phyloP scores from a whole-genome alignment of 179 eudicot genomes.

The Spinacia oleracea region DNA sequence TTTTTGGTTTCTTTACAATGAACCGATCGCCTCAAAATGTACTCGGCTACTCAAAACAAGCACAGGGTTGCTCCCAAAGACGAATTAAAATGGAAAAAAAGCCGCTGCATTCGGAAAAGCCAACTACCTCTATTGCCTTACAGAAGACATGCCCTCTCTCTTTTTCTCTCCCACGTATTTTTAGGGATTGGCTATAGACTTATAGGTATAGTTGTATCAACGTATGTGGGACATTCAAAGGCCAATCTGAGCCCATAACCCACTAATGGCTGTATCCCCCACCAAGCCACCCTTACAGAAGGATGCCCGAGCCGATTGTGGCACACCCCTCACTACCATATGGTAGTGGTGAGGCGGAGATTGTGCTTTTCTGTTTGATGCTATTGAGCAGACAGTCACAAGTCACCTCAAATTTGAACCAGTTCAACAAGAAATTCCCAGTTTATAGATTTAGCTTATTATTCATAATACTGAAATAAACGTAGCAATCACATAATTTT shows the following conservation, averaged over 20 bases:
- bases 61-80: not conserved
- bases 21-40: not conserved
- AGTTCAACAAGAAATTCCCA: not conserved
- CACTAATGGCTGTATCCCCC: not conserved
- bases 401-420: not conserved
- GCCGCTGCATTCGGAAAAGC: not conserved
- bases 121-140: not conserved
- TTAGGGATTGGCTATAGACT: not conserved
- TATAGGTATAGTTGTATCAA: too few species aligned
- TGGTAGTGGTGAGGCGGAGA: not conserved
- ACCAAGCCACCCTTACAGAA: too few species aligned
- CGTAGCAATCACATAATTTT: not conserved
- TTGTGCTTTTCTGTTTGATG: conserved; percentile 1
- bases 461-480: not conserved
- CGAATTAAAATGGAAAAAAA: not conserved
- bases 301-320: not conserved
- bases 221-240: not conserved
- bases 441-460: not conserved
- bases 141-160: not conserved
- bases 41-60: not conserved
- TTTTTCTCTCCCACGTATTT: not conserved
- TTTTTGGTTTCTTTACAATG: not conserved
- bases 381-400: not conserved
- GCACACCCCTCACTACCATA: not conserved
- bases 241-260: not conserved